Base-by-base conservation (phyloP, 208 protist species). In the Leishmania major region DNA sequence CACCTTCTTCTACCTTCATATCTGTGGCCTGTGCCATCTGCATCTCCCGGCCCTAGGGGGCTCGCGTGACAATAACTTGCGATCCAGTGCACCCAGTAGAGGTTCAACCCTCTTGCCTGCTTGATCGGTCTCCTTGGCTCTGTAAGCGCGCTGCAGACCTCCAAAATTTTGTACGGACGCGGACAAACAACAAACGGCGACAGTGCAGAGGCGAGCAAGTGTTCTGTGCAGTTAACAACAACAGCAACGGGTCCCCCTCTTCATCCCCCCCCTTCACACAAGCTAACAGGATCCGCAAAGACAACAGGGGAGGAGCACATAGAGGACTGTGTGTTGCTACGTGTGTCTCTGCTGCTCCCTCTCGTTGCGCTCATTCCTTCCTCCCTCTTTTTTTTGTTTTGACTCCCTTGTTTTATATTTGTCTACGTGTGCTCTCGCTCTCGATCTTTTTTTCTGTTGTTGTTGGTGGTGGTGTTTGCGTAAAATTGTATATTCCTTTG, bases 361-460 rank as follows among this genome's bases (percentile, higher is more conserved):
- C 43, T 75, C 70, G 51, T 19, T 2, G 15, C 51, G 51, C 17
- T 19, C 62, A 67, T 22, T 67, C n/a, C n/a, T 67, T 67, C 5
- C 15, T 3, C 4, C 17, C 31, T 40, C 31, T 17, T 67, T 37
- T 11, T 37, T 25, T 62, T 31, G 37, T 28, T 62, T 55, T 19
- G 51, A 4, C 8, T 37, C 22, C 71, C 25, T 75, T 45, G 3
- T 31, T 47, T 57, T 49, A 37, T 49, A 35, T 11, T 75, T 43
- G 11, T n/a, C 43, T 57, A 17, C 37, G 19, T 25, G 17, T 47
- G 17, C 28, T 49, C 71, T 75, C 40, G 25, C 71, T 75, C 10
- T 66, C 25, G 47, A 19, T 59, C 49, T 51, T 49, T 59, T 81
- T 76, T 75, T 75, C 57, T 62, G n/a, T 74, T 55, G 45, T 47